phyloP scores from a whole-genome alignment of 2,329 filamentous ascomycete species.

The Xylaria sp. region DNA sequence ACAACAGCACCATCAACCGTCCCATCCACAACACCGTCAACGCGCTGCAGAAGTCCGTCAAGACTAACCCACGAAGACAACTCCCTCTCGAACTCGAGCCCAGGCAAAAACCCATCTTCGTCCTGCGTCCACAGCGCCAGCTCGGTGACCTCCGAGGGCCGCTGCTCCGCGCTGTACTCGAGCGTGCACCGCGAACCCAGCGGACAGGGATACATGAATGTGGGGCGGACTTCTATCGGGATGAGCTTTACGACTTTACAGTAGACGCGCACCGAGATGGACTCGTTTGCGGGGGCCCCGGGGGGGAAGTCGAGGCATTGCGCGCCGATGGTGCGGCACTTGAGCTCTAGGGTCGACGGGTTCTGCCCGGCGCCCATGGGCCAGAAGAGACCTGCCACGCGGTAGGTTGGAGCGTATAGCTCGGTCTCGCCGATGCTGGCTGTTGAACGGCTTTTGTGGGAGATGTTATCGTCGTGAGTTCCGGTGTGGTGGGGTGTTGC shows the following conservation, averaged over 20 bases:
- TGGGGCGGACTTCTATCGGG: not conserved
- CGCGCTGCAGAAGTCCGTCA: not conserved
- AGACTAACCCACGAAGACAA: not conserved
- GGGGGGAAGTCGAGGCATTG: constrained; percentile 11
- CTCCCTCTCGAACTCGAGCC: not conserved
- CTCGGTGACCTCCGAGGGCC: not conserved
- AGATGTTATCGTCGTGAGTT: not conserved
- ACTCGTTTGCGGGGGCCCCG: not conserved
- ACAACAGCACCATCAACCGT: not conserved
- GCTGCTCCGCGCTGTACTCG: not conserved
- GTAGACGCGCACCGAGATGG: constrained; percentile 13
- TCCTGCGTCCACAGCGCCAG: not conserved
- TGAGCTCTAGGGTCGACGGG: not conserved
- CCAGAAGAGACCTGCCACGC: not conserved
- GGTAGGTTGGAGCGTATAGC: constrained; percentile 15
- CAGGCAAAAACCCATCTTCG: not conserved
- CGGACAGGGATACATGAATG: constrained; percentile 15
- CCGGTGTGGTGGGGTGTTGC: no score
- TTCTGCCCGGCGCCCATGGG: not conserved
- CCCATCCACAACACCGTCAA: not conserved
- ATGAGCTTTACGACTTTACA: not conserved
- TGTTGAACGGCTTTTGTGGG: not conserved
- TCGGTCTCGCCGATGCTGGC: not conserved
- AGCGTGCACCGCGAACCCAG: not conserved
- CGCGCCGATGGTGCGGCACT: not conserved